phyloP scores from a whole-genome alignment of 805 yeast genomes.

The Kockiozyma suomiensis region DNA sequence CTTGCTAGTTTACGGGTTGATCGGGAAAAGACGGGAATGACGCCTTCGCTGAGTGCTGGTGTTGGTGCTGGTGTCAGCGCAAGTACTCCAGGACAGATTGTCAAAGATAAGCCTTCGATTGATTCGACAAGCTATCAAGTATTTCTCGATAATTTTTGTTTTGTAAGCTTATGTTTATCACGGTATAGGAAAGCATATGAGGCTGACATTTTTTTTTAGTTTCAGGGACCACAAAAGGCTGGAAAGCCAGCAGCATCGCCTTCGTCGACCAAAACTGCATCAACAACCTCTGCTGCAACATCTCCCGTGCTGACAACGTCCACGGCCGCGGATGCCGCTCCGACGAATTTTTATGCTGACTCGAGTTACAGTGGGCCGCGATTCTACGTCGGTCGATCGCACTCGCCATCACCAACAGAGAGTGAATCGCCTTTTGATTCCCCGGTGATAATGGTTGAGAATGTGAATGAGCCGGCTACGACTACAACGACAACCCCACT shows the following conservation, averaged over 20 bases:
- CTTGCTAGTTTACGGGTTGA: constrained; percentile 23
- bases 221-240: constrained; percentile 22
- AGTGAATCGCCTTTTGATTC: constrained; percentile 14
- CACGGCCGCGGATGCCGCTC: not conserved
- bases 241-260: not conserved
- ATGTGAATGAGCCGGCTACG: constrained; percentile 4
- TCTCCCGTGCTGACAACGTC: not conserved
- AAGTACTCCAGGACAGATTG: not conserved
- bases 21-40: constrained; percentile 11
- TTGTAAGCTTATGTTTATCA: constrained; percentile 29
- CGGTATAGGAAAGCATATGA: not conserved
- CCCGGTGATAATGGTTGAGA: constrained; percentile 16
- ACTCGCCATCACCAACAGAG: constrained; percentile 17
- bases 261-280: not conserved
- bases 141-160: constrained; percentile 46
- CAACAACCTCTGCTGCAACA: not conserved
- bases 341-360: not conserved
- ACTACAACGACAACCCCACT: constrained; percentile 2
- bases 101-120: constrained; percentile 38
- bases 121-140: constrained; percentile 46
- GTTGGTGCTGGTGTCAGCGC: no score
- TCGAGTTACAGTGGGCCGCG: not conserved
- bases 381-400: constrained; percentile 12
- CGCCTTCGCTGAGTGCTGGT: not conserved
- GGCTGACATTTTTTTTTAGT: not conserved